Base-by-base conservation (phyloP, 2,329 filamentous ascomycete genomes). In the Ceratocystis colombiana region DNA sequence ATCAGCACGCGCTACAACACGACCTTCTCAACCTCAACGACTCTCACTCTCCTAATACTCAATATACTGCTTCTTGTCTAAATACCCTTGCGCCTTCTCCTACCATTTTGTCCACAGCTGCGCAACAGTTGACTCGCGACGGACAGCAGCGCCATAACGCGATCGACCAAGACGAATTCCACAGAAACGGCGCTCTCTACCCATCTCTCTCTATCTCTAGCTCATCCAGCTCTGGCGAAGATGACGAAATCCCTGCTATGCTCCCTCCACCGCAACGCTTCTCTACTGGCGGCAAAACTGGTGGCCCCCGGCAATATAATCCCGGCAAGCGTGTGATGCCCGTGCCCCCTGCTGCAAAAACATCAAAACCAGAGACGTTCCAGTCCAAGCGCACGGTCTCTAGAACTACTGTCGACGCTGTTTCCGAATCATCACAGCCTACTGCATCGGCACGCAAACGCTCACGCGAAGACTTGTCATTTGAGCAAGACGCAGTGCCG, bases 191-290 rank as follows among this genome's bases (percentile, higher is more conserved):
- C 57, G 10, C 5, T 10, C 48, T 57, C 15, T 50, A 28, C 25
- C 5, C 30, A 37, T 44, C 61, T 20, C n/a, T 45, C 8, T 10
- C 10, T 17, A 8, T 20, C 30, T 41, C n/a, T 10, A 20, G 25
- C 62, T 20, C 62, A 5, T 33, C 30, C 22, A 50, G 44, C 62
- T 33, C 44, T 3, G 25, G 20, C 25, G 44, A 46, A 33, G 25
- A 46, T 25, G 66, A 67, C 66, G 66, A 67, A 45, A 67, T 67
- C 45, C 66, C 66, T 41, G 66, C 66, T 22, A 20, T 55, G 6
- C 37, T 67, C 12, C 66, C 53, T 10, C 66, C 66, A n/a, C 66
- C 62, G 28, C 53, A 55, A 45, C 62, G 66, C n/a, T 37, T 53
- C 12, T 53, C 53, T 17, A 64, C 66, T 10, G 61, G 62, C 22